Evolutionary conservation across 2,329 filamentous ascomycete genomes (phyloP), one percentile per base, ranked within the genome.

Genomic region (Ceratocystis alfenasii): DNA sequence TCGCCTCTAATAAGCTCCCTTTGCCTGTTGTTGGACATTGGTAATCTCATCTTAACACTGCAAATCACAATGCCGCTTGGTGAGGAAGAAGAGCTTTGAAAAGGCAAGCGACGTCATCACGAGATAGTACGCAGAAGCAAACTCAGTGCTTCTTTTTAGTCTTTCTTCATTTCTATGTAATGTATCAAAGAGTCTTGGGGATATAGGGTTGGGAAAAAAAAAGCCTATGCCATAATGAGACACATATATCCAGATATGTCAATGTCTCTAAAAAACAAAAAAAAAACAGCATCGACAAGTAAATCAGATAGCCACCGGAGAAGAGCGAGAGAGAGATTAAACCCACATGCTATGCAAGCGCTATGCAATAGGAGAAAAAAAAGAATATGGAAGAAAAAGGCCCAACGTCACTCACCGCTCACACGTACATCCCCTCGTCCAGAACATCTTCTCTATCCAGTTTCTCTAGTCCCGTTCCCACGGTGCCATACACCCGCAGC

Each of bases 401-500:
- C n/a, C 30, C 41, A 46, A 12, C 20, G 25, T 15, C 12, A 44
- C 20, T 30, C 5, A 3, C 28, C 33, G 22, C 30, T 75, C 70
- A 78, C 61, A 78, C 75, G 46, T 70, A 70, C 64, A 78, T 71
- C 5, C 76, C 77, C 68, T 81, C 79, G 62, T 80, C 80, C 30
- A 77, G 73, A 44, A 77, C 80, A 71, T 83, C 80, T 59, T 84
- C 82, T 65, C 81, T 74, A 71, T 84, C 82, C 64, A 83, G 71
- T 68, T 77, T 77, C 73, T 84, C 83, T 67, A 85, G 72, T 6
- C 82, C 82, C 64, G 77, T 81, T 67, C 81, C 80, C 45, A 83
- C 79, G 20, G 83, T 82, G 50, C 85, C 85, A 72, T 95, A 96
- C 8, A 96, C 88, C 63, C 85, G 84, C 69, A 96, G 77, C 30